These are phyloP conservation scores for Ustilago sp. DNA, from an alignment of 1,284 basidiomycete species.

Conservation along the genomic window DNA sequence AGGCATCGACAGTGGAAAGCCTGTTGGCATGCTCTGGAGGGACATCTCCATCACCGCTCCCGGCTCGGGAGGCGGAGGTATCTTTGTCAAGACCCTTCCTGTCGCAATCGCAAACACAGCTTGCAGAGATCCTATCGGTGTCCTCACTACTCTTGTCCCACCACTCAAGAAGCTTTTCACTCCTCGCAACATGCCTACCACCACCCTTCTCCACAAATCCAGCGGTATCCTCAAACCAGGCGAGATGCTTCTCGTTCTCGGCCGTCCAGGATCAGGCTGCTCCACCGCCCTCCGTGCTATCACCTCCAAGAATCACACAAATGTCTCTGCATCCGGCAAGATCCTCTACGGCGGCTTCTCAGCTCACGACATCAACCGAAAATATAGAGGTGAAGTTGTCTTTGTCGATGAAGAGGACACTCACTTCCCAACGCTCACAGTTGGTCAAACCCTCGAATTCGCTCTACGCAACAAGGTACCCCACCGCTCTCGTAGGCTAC, in stretches of 20 bases:
- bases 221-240: slow-evolving; percentile 58
- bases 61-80: slow-evolving; percentile 46
- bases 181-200: slow-evolving; percentile 36
- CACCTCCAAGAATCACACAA: slow-evolving; percentile 51
- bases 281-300: slow-evolving; percentile 55
- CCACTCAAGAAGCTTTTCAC: slow-evolving; percentile 34
- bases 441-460: slow-evolving; percentile 58
- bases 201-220: slow-evolving; percentile 40
- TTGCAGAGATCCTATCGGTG: slow-evolving; percentile 50
- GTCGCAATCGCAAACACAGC: slow-evolving; percentile 58
- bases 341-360: slow-evolving; percentile 57
- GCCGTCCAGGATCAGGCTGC: slow-evolving; percentile 61
- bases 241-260: slow-evolving; percentile 64
- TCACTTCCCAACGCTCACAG: slow-evolving; percentile 62
- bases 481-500: slow-evolving; percentile 29
- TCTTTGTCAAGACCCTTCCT: slow-evolving; percentile 62
- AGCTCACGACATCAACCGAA: slow-evolving; percentile 42
- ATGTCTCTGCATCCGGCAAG: slow-evolving; percentile 46
- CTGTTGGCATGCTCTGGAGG: slow-evolving; percentile 59
- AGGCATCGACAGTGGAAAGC: slow-evolving; percentile 53
- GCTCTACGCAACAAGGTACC: slow-evolving; percentile 61
- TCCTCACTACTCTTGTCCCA: slow-evolving; percentile 52
- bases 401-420: slow-evolving; percentile 55
- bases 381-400: slow-evolving; percentile 59
- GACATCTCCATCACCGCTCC: slow-evolving; percentile 54